These are phyloP conservation scores for Globisporangium cylindrosporum DNA, from an alignment of 352 stramenopile species.

Conservation along the genomic window DNA sequence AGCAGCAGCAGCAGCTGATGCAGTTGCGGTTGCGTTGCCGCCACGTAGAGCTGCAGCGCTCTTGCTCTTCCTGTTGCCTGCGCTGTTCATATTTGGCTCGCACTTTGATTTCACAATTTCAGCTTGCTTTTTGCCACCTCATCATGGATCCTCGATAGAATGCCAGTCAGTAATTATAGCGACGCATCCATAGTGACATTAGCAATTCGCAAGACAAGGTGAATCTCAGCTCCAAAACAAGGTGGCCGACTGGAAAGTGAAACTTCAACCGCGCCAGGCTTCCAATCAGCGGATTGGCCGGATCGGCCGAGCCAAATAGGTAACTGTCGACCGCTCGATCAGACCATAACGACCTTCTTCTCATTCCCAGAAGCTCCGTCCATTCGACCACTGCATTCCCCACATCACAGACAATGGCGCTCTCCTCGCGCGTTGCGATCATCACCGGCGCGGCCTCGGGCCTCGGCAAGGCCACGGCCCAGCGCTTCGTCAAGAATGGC, in stretches of 20 bases:
- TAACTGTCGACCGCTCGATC: background rate
- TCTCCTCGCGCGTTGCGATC: slow-evolving; percentile 77
- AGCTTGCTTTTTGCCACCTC: slow-evolving; percentile 1
- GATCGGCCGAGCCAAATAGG: background rate
- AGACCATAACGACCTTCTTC: background rate
- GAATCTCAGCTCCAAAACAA: background rate
- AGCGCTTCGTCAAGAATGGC: slow-evolving; percentile 86
- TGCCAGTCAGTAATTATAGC: background rate
- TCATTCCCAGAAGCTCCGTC: background rate
- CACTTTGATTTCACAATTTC: background rate
- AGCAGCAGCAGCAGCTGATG: background rate
- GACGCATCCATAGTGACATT: slow-evolving; percentile 5
- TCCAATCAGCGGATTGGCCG: slow-evolving; percentile 13
- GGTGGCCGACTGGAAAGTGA: background rate
- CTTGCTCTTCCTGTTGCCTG: slow-evolving; percentile 6
- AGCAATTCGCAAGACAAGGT: background rate
- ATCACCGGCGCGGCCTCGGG: slow-evolving; percentile 93
- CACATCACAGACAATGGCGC: slow-evolving; percentile 32
- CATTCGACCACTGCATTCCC: background rate
- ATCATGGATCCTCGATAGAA: background rate
- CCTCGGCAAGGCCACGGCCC: slow-evolving; percentile 91
- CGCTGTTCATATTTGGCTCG: background rate
- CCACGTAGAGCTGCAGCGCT: background rate
- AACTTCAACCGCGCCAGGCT: slow-evolving; percentile 6
- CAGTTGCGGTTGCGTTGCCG: background rate